Evolutionary conservation across 225 moss, liverwort and hornwort genomes (phyloP).

Genomic region (Pseudoscleropodium purum): DNA sequence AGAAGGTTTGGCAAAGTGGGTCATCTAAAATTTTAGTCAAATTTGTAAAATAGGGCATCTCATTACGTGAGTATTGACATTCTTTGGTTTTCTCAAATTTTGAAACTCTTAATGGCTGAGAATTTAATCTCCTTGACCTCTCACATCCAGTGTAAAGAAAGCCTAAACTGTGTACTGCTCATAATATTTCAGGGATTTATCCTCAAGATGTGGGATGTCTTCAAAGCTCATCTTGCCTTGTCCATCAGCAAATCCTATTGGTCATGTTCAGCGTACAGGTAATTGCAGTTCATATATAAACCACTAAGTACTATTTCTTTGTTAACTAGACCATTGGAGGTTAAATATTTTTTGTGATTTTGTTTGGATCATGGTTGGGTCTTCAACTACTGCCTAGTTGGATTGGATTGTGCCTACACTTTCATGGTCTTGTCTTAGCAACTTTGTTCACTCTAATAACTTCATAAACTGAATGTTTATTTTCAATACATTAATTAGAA

Average conservation of each 20-base stretch:
- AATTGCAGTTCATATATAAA: too few relatives aligned
- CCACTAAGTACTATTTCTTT: neutral
- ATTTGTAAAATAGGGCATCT: too few relatives aligned
- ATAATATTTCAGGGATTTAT: neutral
- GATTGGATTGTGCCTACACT: too few relatives aligned
- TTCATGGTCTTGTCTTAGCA: neutral
- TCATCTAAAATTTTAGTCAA: too few relatives aligned
- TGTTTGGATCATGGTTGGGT: neutral
- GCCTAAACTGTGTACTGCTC: neutral
- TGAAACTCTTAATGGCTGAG: neutral
- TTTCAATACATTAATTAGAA: neutral
- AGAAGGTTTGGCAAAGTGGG: neutral
- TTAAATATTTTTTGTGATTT: neutral
- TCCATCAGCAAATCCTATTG: neutral
- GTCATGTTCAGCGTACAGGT: neutral
- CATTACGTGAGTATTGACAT: neutral
- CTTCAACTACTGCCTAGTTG: too few relatives aligned
- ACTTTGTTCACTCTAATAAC: neutral
- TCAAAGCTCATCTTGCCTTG: neutral
- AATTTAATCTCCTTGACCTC: neutral
- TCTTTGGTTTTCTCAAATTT: neutral
- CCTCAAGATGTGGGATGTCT: neutral
- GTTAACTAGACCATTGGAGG: too few relatives aligned
- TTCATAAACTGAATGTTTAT: neutral
- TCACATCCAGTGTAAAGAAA: neutral